Conservation (phyloP, 441 rosid genomes). For the Pelargonium myrrhifolium region DNA sequence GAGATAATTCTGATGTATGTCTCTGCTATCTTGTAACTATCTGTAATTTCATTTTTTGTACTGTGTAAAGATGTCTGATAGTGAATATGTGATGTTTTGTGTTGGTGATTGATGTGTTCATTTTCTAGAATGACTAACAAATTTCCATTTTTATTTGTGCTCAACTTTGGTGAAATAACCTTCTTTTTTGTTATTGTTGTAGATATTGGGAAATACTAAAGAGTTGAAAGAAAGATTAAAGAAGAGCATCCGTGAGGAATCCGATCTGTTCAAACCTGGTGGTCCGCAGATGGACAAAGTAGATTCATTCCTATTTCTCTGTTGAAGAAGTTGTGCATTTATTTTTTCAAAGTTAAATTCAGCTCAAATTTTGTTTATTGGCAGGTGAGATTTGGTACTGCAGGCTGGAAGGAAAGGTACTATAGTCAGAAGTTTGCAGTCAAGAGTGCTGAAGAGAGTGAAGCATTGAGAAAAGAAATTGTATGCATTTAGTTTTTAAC, state of each 20-base stretch:
- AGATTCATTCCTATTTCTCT: neutral
- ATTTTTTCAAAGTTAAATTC: neutral
- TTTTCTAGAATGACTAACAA: no score
- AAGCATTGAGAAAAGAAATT: slow-evolving; percentile 16
- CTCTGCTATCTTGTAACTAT: neutral
- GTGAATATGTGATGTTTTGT: no score
- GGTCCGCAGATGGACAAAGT: slow-evolving; percentile 8
- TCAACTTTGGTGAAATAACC: neutral
- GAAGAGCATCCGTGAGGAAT: slow-evolving; percentile 4
- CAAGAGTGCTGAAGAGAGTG: neutral
- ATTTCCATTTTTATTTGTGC: neutral
- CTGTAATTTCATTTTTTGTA: no score
- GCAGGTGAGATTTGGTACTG: slow-evolving; percentile 19
- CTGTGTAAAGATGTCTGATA: no score
- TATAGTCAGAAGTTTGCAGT: slow-evolving; percentile 21
- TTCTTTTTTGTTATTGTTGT: neutral
- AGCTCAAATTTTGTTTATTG: neutral
- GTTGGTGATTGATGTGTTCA: no score
- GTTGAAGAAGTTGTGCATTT: neutral
- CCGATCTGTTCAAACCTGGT: slow-evolving; percentile 15
- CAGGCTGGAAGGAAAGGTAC: slow-evolving; percentile 25
- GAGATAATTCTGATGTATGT: neutral
- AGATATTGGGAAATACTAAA: slow-evolving; percentile 12
- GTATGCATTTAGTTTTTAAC: slow-evolving; percentile 7
- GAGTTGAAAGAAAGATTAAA: slow-evolving; percentile 18